These are phyloP conservation scores for Neurospora pannonica DNA, from an alignment of 495 filamentous ascomycete species.

Conservation along the genomic window DNA sequence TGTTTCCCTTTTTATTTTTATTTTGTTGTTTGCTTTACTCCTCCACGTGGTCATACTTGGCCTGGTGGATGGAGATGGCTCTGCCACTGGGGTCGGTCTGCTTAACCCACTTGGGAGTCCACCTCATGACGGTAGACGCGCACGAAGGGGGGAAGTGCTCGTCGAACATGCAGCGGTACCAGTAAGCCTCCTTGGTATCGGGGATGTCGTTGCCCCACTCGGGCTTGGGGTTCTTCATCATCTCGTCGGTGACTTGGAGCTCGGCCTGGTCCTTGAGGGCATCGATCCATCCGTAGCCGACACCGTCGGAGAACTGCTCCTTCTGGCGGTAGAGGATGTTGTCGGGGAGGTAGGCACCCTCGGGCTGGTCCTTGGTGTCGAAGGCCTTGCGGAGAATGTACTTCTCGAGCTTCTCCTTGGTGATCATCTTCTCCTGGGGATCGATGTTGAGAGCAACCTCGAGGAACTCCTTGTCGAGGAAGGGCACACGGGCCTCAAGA, in stretches of 20 bases:
- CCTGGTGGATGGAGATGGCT: conserved; percentile 59
- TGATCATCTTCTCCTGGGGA: conserved; percentile 91
- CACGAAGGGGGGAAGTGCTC: conserved; percentile 93
- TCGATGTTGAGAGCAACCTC: conserved; percentile 87
- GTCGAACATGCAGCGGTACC: conserved; percentile 97
- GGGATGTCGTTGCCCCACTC: conserved; percentile 89
- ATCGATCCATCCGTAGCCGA: conserved; percentile 99
- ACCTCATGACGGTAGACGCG: conserved; percentile 87
- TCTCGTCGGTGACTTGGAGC: conserved; percentile 81
- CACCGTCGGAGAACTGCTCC: conserved; percentile 97
- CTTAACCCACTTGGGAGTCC: conserved; percentile 96
- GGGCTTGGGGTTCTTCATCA: conserved; percentile 91
- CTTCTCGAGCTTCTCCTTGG: conserved; percentile 84
- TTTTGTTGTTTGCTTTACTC: not conserved
- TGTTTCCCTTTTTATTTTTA: not conserved
- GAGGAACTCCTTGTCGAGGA: conserved; percentile 94
- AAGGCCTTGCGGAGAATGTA: conserved; percentile 96
- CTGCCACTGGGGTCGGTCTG: conserved; percentile 89
- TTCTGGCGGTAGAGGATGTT: conserved; percentile 97
- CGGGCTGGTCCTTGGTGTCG: conserved; percentile 79
- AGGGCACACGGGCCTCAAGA: conserved; percentile 94
- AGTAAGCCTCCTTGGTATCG: conserved; percentile 97
- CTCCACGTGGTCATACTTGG: conserved; percentile 49
- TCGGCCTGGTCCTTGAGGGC: conserved; percentile 90
- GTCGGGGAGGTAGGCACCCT: conserved; percentile 76